These are phyloP conservation scores for Tylopilus sp. DNA, from an alignment of 1,284 basidiomycete genomes.

Conservation along the genomic window DNA sequence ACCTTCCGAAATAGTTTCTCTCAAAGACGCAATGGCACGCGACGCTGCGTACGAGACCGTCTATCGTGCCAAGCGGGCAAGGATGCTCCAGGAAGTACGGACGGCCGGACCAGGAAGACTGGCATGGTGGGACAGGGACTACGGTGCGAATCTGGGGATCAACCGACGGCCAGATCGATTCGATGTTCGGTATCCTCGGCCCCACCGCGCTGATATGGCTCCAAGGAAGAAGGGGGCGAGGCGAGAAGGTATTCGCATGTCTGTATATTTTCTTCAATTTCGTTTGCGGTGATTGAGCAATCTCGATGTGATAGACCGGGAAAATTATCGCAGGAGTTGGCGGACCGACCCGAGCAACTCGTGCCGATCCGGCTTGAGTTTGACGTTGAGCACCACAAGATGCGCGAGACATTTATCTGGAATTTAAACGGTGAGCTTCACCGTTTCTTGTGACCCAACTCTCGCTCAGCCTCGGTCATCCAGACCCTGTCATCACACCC, in stretches of 20 bases:
- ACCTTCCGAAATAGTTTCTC: conserved; percentile 38
- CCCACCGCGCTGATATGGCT: conserved; percentile 38
- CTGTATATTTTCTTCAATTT: conserved; percentile 32
- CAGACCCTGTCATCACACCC: conserved; percentile 85
- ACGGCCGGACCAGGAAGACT: conserved; percentile 27
- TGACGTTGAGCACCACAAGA: conserved; percentile 87
- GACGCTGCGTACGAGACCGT: conserved; percentile 46
- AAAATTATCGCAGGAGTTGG: conserved; percentile 54
- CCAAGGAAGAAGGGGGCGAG: conserved; percentile 51
- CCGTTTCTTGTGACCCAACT: not conserved
- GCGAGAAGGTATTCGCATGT: conserved; percentile 72
- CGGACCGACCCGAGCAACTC: conserved; percentile 69
- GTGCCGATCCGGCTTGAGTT: conserved; percentile 95
- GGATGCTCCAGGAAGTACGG: conserved; percentile 30
- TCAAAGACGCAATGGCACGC: conserved; percentile 45
- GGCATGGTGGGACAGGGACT: conserved; percentile 34
- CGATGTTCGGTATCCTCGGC: conserved; percentile 65
- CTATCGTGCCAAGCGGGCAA: conserved; percentile 30
- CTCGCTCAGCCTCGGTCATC: conserved; percentile 3
- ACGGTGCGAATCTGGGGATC: conserved; percentile 12
- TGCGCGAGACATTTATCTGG: conserved; percentile 98
- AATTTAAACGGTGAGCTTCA: conserved; percentile 76
- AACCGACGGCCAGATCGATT: conserved; percentile 51
- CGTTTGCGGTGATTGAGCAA: not conserved
- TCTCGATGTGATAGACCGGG: conserved; percentile 48